Evolutionary conservation across 2,329 filamentous ascomycete genomes (phyloP), one percentile per base, ranked within the genome.

Genomic region (Didymella exigua): DNA sequence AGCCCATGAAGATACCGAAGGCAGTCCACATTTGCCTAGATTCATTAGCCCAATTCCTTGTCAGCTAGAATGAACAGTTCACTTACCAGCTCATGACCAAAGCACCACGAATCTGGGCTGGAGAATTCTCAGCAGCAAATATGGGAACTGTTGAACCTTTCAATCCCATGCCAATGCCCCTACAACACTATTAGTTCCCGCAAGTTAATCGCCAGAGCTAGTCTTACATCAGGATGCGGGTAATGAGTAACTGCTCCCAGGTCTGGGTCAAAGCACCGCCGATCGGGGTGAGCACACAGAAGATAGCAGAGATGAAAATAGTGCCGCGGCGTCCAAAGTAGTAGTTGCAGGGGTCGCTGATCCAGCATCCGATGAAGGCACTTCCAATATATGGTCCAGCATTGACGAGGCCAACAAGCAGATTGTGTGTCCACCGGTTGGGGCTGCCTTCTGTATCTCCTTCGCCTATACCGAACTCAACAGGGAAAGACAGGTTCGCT

Each of bases 401-500:
- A 46, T 63, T 66, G 26, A 65, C 53, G 10, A 60, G 44, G 9
- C 61, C 59, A n/a, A 58, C 53, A 41, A 61, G 57, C 24, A 61
- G 52, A 5, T 62, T 58, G 37, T 63, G 51, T 18, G 44, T 52
- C 51, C 50, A 60, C 46, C 69, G 43, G 59, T 62, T 53, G 2
- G 58, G 54, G 19, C 49, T 49, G 5, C 58, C 58, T 43, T 64
- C 49, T 10, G 49, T 57, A 7, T 58, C 55, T 18, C 54, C 60
- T 19, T 61, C 34, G 13, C 49, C 56, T 19, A 88, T 81, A 11
- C 78, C 77, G 42, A 84, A 84, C 29, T 77, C 78, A 0, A 68
- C 55, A 0, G 85, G 86, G 60, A 87, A 86, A 49, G 81, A 81
- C 50, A 87, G 75, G 58, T 84, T 87, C 31, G 85, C 85, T 37